Evolutionary conservation across 306 rosid genomes (phyloP).

Genomic region (Cicer bijugum): DNA sequence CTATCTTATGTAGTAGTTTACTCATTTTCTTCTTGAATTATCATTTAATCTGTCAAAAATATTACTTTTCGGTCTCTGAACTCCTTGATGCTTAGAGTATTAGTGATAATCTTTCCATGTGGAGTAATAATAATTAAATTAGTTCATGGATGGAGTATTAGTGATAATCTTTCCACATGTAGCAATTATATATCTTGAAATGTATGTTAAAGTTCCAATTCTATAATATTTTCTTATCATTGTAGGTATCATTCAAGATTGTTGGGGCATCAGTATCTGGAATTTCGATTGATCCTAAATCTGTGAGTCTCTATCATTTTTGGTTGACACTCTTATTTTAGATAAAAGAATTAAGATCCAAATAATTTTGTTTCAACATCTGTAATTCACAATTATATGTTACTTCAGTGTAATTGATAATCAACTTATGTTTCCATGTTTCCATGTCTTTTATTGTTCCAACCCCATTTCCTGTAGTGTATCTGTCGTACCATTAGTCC

Average conservation of each 20-base stretch:
- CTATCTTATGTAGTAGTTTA: not conserved
- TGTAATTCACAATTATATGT: slow-evolving; percentile 36
- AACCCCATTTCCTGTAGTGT: slow-evolving; percentile 16
- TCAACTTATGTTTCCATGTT: slow-evolving; percentile 12
- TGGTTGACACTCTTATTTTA: slow-evolving; percentile 17
- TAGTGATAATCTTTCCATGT: slow-evolving; percentile 8
- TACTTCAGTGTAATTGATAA: slow-evolving; percentile 14
- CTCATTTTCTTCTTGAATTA: not conserved
- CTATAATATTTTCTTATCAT: slow-evolving; percentile 26
- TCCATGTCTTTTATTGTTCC: slow-evolving; percentile 7
- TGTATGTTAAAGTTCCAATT: slow-evolving; percentile 6
- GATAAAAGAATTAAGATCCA: slow-evolving; percentile 28
- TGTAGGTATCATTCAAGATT: slow-evolving; percentile 82
- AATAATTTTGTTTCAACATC: slow-evolving; percentile 31
- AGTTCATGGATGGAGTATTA: not conserved
- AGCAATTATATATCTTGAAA: slow-evolving; percentile 7
- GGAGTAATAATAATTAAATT: not conserved
- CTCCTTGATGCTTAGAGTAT: slow-evolving; percentile 6
- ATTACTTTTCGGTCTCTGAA: slow-evolving; percentile 6
- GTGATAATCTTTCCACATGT: no score
- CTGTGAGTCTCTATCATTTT: slow-evolving; percentile 64
- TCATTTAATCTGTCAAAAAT: slow-evolving; percentile 3
- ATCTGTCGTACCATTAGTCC: not conserved
- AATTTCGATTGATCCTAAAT: slow-evolving; percentile 72
- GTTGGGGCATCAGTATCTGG: slow-evolving; percentile 91